These are phyloP conservation scores for Mucor plumbeus DNA, from an alignment of 371 early-diverging fungal species.

Conservation along the genomic window DNA sequence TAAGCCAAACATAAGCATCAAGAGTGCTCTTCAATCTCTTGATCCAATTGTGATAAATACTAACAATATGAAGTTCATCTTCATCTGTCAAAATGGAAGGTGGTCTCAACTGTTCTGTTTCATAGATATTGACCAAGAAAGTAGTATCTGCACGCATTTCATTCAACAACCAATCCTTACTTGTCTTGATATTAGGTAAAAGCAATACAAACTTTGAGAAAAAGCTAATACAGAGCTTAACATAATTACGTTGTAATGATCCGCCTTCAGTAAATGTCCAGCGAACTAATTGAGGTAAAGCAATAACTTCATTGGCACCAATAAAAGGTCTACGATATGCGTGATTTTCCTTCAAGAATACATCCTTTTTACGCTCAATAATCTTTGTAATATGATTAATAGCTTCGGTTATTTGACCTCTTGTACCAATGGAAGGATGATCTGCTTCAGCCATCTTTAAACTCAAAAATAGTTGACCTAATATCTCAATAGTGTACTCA, in stretches of 20 bases:
- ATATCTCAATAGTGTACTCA: conserved; percentile 69
- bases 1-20: conserved; percentile 50
- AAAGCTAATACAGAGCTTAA: conserved; percentile 62
- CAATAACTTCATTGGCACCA: conserved; percentile 41
- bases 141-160: conserved; percentile 6
- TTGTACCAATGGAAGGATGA: conserved; percentile 66
- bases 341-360: conserved; percentile 50
- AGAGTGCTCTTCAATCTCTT: conserved; percentile 32
- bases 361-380: conserved; percentile 45
- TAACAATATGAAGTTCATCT: neutral
- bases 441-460: conserved; percentile 71
- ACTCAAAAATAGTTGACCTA: conserved; percentile 71
- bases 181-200: conserved; percentile 27
- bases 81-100: conserved; percentile 7
- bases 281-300: conserved; percentile 52
- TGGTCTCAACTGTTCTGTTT: conserved; percentile 19
- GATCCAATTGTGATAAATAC: conserved; percentile 31
- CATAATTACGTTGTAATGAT: conserved; percentile 59
- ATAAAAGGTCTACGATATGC: conserved; percentile 54
- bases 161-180: conserved; percentile 33
- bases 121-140: conserved; percentile 26
- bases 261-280: conserved; percentile 71
- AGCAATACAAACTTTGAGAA: conserved; percentile 43
- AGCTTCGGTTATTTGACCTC: conserved; percentile 57
- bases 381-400: conserved; percentile 69